Conservation (phyloP, 768 basidiomycete species). For the Auriscalpium vulgare region DNA sequence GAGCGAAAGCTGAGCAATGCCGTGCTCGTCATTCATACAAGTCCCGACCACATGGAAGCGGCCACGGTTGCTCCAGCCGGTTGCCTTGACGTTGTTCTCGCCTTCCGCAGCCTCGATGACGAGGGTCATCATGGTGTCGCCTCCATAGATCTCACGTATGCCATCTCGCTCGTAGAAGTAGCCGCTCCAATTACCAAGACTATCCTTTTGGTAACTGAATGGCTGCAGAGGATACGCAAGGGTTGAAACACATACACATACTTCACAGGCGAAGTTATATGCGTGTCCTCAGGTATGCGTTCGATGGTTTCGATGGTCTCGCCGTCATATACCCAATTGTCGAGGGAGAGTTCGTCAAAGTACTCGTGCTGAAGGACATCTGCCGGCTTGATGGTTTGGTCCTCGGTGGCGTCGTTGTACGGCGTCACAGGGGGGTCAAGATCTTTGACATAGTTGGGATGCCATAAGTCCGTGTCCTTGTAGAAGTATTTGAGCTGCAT, state of each 20-base stretch:
- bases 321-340: slow-evolving; percentile 7
- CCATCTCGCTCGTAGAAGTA: slow-evolving; percentile 2
- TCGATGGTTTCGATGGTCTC: slow-evolving; percentile 6
- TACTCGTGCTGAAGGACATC: neutral
- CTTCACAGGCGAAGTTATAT: slow-evolving; percentile 2
- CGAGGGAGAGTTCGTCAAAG: neutral
- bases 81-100: neutral
- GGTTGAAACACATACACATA: slow-evolving; percentile 1
- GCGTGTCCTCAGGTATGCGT: neutral
- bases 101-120: neutral
- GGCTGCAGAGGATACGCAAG: neutral
- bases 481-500: slow-evolving; percentile 4
- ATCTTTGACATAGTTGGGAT: neutral
- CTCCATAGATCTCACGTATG: neutral
- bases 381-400: neutral
- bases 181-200: slow-evolving; percentile 11
- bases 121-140: neutral
- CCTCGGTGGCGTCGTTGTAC: slow-evolving; percentile 2
- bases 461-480: neutral
- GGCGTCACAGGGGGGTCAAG: neutral
- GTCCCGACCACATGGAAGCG: neutral
- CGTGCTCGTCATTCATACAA: too few relatives aligned
- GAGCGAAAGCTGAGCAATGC: neutral
- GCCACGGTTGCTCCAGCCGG: neutral
- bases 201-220: neutral